Evolutionary conservation across 2,329 filamentous ascomycete species (phyloP).

Genomic region (Xylaria sp.): DNA sequence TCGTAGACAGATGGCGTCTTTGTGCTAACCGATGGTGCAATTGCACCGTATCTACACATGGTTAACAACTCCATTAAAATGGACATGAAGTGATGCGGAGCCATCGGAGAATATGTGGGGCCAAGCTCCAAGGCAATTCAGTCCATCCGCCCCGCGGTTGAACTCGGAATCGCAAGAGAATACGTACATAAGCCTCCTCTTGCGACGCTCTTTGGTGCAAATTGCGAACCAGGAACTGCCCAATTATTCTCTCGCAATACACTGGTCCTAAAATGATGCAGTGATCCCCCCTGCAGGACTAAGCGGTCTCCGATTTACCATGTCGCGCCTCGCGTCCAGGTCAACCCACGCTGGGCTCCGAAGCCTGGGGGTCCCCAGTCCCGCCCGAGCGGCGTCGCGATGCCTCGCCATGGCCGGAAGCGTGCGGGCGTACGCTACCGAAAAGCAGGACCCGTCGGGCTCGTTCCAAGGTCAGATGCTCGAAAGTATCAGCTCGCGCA

Average conservation of each 20-base stretch:
- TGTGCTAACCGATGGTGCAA: too few relatives aligned
- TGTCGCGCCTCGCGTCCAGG: slow-evolving; percentile 32
- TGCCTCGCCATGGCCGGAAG: slow-evolving; percentile 17
- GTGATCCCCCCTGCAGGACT: not conserved
- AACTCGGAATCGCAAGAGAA: too few relatives aligned
- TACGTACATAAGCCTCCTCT: not conserved
- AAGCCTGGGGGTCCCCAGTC: slow-evolving; percentile 13
- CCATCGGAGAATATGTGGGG: too few relatives aligned
- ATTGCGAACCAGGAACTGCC: not conserved
- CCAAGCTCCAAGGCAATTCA: too few relatives aligned
- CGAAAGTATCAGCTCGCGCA: slow-evolving; percentile 58
- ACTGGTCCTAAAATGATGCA: not conserved
- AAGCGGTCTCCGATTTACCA: slow-evolving; percentile 13
- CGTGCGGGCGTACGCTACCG: slow-evolving; percentile 33
- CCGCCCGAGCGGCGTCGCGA: slow-evolving; percentile 14
- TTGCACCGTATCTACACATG: too few relatives aligned
- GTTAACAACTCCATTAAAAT: too few relatives aligned
- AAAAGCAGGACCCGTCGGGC: slow-evolving; percentile 38
- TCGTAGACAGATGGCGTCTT: too few relatives aligned
- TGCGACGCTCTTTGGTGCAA: not conserved
- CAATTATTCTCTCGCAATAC: too few relatives aligned
- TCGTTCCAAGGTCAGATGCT: slow-evolving; percentile 63
- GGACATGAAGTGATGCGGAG: too few relatives aligned
- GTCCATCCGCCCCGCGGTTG: too few relatives aligned
- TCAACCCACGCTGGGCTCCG: slow-evolving; percentile 28